Percentiles rank a stretch among this genome's conserved stretches.
Conservation (phyloP, 2,329 filamentous ascomycete genomes). For the Cordyceps farinosa region DNA sequence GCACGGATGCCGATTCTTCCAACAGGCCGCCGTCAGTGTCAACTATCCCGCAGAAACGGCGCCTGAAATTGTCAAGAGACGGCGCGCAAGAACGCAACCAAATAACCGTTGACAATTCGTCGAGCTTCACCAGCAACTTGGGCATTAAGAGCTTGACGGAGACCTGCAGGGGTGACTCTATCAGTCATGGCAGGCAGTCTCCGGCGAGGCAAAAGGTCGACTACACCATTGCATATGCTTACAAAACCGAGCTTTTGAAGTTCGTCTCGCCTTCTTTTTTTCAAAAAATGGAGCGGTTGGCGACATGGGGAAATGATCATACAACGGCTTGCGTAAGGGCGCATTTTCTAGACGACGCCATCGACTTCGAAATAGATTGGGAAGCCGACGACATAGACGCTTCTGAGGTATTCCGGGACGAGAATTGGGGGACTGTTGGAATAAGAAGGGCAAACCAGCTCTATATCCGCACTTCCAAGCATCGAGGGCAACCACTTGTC, state of each 20-base stretch:
- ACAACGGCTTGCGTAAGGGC: neutral
- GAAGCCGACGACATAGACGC: neutral
- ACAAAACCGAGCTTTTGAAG: neutral
- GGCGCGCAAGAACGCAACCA: neutral
- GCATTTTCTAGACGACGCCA: neutral
- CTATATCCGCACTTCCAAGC: neutral
- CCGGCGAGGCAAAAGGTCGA: neutral
- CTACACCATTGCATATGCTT: neutral
- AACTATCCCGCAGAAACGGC: neutral
- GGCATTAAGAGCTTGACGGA: neutral
- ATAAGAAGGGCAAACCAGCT: neutral
- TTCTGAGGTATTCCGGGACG: neutral
- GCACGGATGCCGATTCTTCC: neutral
- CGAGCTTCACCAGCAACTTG: neutral
- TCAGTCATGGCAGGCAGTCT: neutral
- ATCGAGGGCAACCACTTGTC: neutral
- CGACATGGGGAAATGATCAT: neutral
- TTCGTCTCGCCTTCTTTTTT: neutral
- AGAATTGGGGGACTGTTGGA: neutral
- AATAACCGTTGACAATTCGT: neutral
- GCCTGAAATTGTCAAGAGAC: neutral
- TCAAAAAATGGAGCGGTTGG: neutral
- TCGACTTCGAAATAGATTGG: neutral
- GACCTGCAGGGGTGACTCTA: neutral
- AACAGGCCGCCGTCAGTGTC: neutral